Conservation (phyloP, 495 filamentous ascomycete genomes). For the Trichoderma gamsii region DNA sequence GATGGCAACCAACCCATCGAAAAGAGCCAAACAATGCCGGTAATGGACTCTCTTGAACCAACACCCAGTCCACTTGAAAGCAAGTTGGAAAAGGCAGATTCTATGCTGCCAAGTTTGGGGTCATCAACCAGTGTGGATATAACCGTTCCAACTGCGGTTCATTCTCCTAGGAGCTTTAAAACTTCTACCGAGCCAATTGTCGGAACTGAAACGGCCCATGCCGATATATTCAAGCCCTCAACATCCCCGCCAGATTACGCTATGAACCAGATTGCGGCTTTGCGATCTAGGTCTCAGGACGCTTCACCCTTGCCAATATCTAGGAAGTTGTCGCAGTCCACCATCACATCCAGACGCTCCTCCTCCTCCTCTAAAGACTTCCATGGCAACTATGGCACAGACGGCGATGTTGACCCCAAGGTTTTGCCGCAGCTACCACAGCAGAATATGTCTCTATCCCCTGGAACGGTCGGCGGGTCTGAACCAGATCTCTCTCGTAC, state of each 20-base stretch:
- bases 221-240: slow-evolving; percentile 28
- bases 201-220: slow-evolving; percentile 27
- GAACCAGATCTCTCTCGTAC: slow-evolving; percentile 28
- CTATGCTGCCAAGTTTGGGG: slow-evolving; percentile 23
- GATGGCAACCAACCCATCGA: slow-evolving; percentile 45
- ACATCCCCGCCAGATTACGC: slow-evolving; percentile 45
- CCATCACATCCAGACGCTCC: slow-evolving; percentile 41
- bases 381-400: not conserved
- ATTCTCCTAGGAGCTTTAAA: slow-evolving; percentile 38
- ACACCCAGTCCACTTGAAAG: slow-evolving; percentile 35
- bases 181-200: slow-evolving; percentile 31
- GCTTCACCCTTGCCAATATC: slow-evolving; percentile 47
- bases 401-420: slow-evolving; percentile 19
- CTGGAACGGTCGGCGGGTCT: slow-evolving; percentile 22
- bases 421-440: slow-evolving; percentile 27
- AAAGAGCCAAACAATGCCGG: slow-evolving; percentile 53
- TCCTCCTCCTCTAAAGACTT: slow-evolving; percentile 30
- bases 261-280: slow-evolving; percentile 56
- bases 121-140: slow-evolving; percentile 38
- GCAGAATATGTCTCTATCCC: slow-evolving; percentile 36
- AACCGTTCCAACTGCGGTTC: slow-evolving; percentile 21
- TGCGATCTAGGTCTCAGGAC: slow-evolving; percentile 56
- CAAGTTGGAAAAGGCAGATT: slow-evolving; percentile 32
- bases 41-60: slow-evolving; percentile 23
- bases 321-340: not conserved